Base-by-base conservation (phyloP, 2,329 filamentous ascomycete species). In the Aspergillus vadensis region DNA sequence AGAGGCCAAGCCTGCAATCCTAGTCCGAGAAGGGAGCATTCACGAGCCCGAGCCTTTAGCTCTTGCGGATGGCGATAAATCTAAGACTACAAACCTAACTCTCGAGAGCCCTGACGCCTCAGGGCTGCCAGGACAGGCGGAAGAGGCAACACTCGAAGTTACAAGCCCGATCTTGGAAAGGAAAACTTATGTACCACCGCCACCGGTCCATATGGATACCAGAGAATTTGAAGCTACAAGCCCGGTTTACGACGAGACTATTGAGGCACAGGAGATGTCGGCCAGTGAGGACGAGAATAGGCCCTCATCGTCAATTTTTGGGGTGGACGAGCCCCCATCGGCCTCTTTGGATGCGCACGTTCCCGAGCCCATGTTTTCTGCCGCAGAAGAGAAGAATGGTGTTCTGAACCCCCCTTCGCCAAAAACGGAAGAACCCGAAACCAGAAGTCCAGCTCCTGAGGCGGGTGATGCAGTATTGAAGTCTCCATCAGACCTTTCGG, bases 401-500 rank as follows among this genome's bases (percentile, higher is more conserved):
- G 21, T 27, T 49, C 15, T 30, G 23, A 17, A 23, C 8, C 14
- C 5, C 44, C 10, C 6, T 8, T 7, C 21, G 10, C 44, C 25
- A 15, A 15, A 27, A 27, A 14, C 15, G 3, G 25, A 50, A 17
- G 5, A 17, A 17, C 47, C 47, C 5, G 6, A 32, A 17, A 17
- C 15, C 17, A 2, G 9, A 3, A n/a, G 6, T 17, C 17, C 47
- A 10, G 15, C 25, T 10, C 25, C 47, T 30, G 47, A 32, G 25
- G 47, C 10, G 4, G 15, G 30, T 32, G 47, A 17, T 10, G 25
- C 25, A 32, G 47, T n/a, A 12, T 8, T 10, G 8, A 50, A 32
- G 7, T 30, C 47, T n/a, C n/a, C 25, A 32, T n/a, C 48, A 41
- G 63, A 58, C 38, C 58, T 62, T 15, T 52, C 51, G 14, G 58